Conservation (phyloP, 371 early-diverging fungal species). For the Lichtheimia corymbifera region DNA sequence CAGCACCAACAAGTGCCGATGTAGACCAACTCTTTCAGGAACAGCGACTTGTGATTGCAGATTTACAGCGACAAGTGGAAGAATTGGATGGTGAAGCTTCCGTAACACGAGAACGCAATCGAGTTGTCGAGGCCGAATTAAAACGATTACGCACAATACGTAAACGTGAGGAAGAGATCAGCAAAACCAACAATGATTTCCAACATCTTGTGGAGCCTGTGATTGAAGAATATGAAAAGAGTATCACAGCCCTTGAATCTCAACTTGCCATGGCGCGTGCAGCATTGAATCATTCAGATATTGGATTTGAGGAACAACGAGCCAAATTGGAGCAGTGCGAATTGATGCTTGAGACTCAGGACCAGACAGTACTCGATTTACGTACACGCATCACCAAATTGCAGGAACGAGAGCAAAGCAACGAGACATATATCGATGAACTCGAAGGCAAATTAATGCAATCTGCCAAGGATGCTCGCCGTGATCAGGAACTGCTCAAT, state of each 20-base stretch:
- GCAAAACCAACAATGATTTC: conserved; percentile 34
- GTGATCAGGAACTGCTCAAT: conserved; percentile 39
- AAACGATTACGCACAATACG: conserved; percentile 24
- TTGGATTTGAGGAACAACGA: conserved; percentile 54
- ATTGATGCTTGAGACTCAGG: conserved; percentile 33
- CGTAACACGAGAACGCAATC: conserved; percentile 40
- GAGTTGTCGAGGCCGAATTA: conserved; percentile 40
- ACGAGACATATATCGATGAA: conserved; percentile 45
- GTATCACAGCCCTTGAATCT: conserved; percentile 57
- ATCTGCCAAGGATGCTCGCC: conserved; percentile 38
- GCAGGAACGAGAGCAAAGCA: conserved; percentile 37
- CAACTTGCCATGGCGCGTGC: conserved; percentile 59
- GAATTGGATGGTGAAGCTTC: conserved; percentile 43
- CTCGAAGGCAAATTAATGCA: conserved; percentile 43
- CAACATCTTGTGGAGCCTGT: conserved; percentile 70
- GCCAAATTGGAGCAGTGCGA: conserved; percentile 38
- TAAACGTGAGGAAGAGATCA: conserved; percentile 14
- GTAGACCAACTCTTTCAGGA: conserved; percentile 29
- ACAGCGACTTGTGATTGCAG: conserved; percentile 39
- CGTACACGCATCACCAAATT: conserved; percentile 28
- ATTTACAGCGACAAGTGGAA: conserved; percentile 48
- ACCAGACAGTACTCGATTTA: conserved; percentile 35
- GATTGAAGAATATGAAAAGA: conserved; percentile 71
- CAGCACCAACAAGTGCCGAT: conserved; percentile 6
- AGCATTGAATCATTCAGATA: conserved; percentile 53